Percentiles rank a stretch among this genome's conserved stretches.
Conservation (phyloP, 495 filamentous ascomycete species). For the Parathielavia hyrcaniae region DNA sequence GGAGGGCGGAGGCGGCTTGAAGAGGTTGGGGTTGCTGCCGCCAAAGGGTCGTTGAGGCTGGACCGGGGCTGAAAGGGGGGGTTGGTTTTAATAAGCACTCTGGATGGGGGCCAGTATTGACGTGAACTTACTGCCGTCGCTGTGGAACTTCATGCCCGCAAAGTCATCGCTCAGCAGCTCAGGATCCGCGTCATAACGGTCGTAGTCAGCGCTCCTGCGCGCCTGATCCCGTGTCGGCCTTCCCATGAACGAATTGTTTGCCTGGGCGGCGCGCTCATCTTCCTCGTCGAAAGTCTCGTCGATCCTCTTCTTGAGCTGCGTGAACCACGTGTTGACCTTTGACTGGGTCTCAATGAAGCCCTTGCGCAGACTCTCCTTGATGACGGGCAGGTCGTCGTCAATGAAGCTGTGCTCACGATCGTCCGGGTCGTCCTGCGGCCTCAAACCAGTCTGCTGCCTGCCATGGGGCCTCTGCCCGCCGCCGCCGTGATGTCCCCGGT, state of each 20-base stretch:
- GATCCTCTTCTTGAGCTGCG: slow-evolving; percentile 79
- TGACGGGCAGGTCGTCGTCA: slow-evolving; percentile 92
- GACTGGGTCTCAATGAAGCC: slow-evolving; percentile 91
- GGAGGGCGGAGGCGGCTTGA: slow-evolving; percentile 62
- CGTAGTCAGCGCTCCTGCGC: slow-evolving; percentile 72
- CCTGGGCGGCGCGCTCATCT: slow-evolving; percentile 36
- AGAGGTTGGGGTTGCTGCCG: slow-evolving; percentile 63
- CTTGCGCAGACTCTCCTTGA: slow-evolving; percentile 87
- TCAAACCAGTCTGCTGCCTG: slow-evolving; percentile 42
- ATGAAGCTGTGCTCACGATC: slow-evolving; percentile 72
- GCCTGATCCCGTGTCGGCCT: slow-evolving; percentile 38
- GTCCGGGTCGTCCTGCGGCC: slow-evolving; percentile 50
- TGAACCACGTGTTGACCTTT: slow-evolving; percentile 89
- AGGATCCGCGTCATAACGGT: slow-evolving; percentile 94
- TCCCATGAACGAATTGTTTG: slow-evolving; percentile 33
- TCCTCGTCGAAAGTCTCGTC: slow-evolving; percentile 72
- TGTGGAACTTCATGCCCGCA: slow-evolving; percentile 74
- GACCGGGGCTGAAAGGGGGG: slow-evolving; percentile 21
- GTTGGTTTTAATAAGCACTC: background rate
- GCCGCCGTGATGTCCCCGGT: slow-evolving; percentile 27
- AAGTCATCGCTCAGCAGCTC: slow-evolving; percentile 87
- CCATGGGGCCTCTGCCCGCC: slow-evolving; percentile 30
- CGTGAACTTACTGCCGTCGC: slow-evolving; percentile 59
- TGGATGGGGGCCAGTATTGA: too few relatives aligned
- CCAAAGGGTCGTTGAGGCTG: slow-evolving; percentile 52